These are phyloP conservation scores for Paecilomyces sp. DNA, from an alignment of 2,329 filamentous ascomycete genomes.

Conservation along the genomic window DNA sequence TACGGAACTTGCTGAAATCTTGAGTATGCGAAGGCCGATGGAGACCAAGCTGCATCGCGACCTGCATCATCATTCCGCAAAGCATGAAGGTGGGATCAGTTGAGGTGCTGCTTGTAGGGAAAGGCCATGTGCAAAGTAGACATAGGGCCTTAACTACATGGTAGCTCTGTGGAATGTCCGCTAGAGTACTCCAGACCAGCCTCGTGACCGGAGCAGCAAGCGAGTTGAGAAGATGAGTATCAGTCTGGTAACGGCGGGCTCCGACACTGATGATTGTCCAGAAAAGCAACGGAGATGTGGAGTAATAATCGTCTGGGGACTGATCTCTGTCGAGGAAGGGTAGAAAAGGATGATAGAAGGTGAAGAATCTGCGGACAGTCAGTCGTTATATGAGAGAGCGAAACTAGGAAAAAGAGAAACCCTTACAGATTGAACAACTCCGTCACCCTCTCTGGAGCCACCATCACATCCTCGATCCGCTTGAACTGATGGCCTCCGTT, in stretches of 20 bases:
- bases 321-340: slow-evolving; percentile 53
- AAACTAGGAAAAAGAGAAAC: slow-evolving; percentile 1
- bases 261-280: slow-evolving; percentile 61
- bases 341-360: slow-evolving; percentile 57
- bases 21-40: slow-evolving; percentile 59
- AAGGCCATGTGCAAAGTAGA: slow-evolving; percentile 58
- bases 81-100: slow-evolving; percentile 61
- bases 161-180: slow-evolving; percentile 56
- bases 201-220: slow-evolving; percentile 48
- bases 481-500: slow-evolving; percentile 44
- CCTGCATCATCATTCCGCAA: slow-evolving; percentile 59
- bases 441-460: slow-evolving; percentile 35
- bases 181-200: slow-evolving; percentile 55
- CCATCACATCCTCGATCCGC: slow-evolving; percentile 46
- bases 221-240: slow-evolving; percentile 48
- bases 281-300: slow-evolving; percentile 56
- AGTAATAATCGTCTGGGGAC: slow-evolving; percentile 51
- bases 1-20: slow-evolving; percentile 44
- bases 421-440: slow-evolving; percentile 41
- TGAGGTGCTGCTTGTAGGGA: slow-evolving; percentile 57
- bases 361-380: slow-evolving; percentile 51
- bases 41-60: slow-evolving; percentile 60
- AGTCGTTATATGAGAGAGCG: background rate
- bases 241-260: slow-evolving; percentile 51
- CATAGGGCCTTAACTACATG: slow-evolving; percentile 59